Conservation (phyloP, 2,329 filamentous ascomycete species). For the Fusarium domesticum region DNA sequence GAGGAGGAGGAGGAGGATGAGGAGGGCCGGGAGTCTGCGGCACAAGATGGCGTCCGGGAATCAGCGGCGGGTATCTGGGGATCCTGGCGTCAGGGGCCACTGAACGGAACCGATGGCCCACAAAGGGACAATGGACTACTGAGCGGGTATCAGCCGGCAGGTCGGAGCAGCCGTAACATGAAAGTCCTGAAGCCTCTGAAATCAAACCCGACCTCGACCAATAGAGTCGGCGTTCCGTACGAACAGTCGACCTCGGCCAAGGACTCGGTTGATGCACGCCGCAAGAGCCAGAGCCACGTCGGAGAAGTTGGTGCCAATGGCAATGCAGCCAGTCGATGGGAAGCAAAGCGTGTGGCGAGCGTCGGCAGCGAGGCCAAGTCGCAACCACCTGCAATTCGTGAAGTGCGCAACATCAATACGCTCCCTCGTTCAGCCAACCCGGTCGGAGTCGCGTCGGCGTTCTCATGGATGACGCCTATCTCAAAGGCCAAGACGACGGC, state of each 20-base stretch:
- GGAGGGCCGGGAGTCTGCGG: conserved; percentile 16
- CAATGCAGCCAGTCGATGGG: conserved; percentile 45
- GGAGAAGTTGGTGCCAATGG: conserved; percentile 28
- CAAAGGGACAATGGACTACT: conserved; percentile 52
- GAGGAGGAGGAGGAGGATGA: no score
- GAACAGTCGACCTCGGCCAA: conserved; percentile 49
- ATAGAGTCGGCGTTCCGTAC: conserved; percentile 48
- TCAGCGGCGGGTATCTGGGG: conserved; percentile 62
- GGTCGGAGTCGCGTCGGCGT: conserved; percentile 87
- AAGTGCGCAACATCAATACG: conserved; percentile 38
- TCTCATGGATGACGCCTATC: conserved; percentile 78
- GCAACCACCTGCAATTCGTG: conserved; percentile 35
- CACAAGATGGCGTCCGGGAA: conserved; percentile 42
- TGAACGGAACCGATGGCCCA: conserved; percentile 50
- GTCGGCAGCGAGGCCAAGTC: conserved; percentile 39
- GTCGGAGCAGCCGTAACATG: conserved; percentile 67
- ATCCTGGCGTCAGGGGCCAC: conserved; percentile 63
- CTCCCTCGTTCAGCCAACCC: conserved; percentile 70
- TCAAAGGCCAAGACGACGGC: conserved; percentile 37
- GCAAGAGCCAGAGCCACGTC: conserved; percentile 49
- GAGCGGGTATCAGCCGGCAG: conserved; percentile 68
- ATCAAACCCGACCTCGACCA: conserved; percentile 50
- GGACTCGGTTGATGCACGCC: conserved; percentile 47
- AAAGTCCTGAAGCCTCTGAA: conserved; percentile 84
- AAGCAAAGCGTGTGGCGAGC: conserved; percentile 50